phyloP scores from a whole-genome alignment of 805 yeast species.

The Hanseniaspora taiwanica region DNA sequence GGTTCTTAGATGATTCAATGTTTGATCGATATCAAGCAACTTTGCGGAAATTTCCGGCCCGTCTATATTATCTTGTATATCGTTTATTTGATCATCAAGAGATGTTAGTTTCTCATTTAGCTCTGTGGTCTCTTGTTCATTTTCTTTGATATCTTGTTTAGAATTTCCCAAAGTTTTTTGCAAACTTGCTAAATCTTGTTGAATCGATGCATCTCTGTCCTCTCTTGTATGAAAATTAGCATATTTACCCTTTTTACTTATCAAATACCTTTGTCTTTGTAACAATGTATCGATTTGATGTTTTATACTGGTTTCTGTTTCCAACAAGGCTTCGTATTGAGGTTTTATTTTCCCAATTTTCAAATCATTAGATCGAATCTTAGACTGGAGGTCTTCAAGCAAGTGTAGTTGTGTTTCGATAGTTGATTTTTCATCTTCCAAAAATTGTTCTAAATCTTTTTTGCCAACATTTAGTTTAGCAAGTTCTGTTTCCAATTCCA shows the following conservation, averaged over 20 bases:
- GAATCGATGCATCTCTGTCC: conserved; percentile 61
- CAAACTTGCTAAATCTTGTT: conserved; percentile 32
- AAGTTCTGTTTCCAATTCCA: conserved; percentile 24
- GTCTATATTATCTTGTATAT: conserved; percentile 26
- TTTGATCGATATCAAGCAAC: conserved; percentile 20
- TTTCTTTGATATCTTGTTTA: conserved; percentile 9
- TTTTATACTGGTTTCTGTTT: conserved; percentile 30
- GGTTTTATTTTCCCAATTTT: conserved; percentile 30
- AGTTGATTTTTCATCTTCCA: conserved; percentile 16
- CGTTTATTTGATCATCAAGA: conserved; percentile 21
- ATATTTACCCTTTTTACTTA: conserved; percentile 60
- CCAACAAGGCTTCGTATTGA: conserved; percentile 25
- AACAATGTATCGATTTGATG: conserved; percentile 28
- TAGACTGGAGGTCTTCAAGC: background rate
- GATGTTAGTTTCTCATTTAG: conserved; percentile 3
- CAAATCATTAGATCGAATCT: conserved; percentile 26
- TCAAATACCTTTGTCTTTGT: conserved; percentile 43
- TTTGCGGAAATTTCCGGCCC: conserved; percentile 24
- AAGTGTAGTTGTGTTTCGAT: conserved; percentile 7
- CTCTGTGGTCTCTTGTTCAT: conserved; percentile 1
- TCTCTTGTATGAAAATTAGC: conserved; percentile 39
- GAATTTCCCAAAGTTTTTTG: conserved; percentile 16
- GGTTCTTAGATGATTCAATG: conserved; percentile 24
- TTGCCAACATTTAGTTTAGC: conserved; percentile 38
- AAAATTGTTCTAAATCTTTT: conserved; percentile 27